These are phyloP conservation scores for Aquanectria penicillioides DNA, from an alignment of 2,329 filamentous ascomycete species.

Conservation along the genomic window DNA sequence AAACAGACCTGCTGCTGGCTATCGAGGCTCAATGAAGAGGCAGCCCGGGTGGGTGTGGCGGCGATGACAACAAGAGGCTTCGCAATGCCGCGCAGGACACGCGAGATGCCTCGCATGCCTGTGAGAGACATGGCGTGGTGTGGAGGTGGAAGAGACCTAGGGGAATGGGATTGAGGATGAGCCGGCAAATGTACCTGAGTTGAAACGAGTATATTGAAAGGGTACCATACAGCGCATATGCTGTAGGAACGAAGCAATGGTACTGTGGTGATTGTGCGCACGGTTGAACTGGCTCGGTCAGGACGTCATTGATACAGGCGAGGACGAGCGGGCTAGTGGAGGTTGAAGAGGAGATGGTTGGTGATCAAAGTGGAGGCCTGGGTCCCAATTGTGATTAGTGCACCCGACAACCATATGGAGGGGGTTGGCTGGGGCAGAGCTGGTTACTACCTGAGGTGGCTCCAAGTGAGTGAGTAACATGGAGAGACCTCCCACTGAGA, in stretches of 20 bases:
- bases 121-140: conserved; percentile 57
- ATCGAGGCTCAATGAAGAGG: conserved; percentile 61
- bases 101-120: conserved; percentile 59
- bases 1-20: conserved; percentile 67
- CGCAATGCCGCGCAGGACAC: conserved; percentile 56
- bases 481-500: too few species aligned
- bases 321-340: conserved; percentile 31
- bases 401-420: background rate
- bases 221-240: conserved; percentile 13
- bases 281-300: conserved; percentile 28
- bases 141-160: conserved; percentile 14
- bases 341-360: conserved; percentile 34
- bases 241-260: conserved; percentile 17
- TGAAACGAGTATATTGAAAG: conserved; percentile 1
- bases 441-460: too few species aligned
- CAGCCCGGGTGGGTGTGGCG: conserved; percentile 45
- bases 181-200: conserved; percentile 1
- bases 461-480: too few species aligned
- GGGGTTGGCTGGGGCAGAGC: too few species aligned
- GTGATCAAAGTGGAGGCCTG: conserved; percentile 32
- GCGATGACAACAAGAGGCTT: conserved; percentile 37
- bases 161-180: background rate
- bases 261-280: conserved; percentile 22
- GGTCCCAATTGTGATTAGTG: conserved; percentile 27
- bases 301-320: conserved; percentile 39